Evolutionary conservation across 768 basidiomycete species (phyloP).

Genomic region (Cytidiella melzeri): DNA sequence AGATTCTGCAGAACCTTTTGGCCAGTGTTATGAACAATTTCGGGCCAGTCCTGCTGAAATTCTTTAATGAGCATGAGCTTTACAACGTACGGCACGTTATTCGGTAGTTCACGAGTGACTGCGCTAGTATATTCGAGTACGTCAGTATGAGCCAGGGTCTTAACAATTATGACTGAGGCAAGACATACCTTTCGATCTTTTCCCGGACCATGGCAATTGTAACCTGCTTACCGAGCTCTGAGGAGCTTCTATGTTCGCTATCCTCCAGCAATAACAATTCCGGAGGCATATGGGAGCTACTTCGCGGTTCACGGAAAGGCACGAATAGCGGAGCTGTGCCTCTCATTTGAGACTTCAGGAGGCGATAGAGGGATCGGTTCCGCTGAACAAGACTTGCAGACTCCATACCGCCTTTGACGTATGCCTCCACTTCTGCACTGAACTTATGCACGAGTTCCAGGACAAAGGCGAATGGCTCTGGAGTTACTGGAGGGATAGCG

Average conservation of each 20-base stretch:
- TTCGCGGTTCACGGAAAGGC: slow-evolving; percentile 34
- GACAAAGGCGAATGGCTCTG: slow-evolving; percentile 15
- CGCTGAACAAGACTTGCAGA: slow-evolving; percentile 34
- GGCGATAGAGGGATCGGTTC: slow-evolving; percentile 41
- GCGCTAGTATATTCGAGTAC: slow-evolving; percentile 23
- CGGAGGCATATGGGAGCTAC: background rate
- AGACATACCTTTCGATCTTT: background rate
- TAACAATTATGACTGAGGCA: no score
- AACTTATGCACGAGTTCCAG: slow-evolving; percentile 9
- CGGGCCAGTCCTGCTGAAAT: slow-evolving; percentile 34
- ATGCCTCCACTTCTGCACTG: background rate
- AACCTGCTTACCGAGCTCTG: background rate
- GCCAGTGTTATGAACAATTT: slow-evolving; percentile 29
- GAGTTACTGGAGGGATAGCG: slow-evolving; percentile 11
- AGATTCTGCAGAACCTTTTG: slow-evolving; percentile 25
- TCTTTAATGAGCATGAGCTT: slow-evolving; percentile 33
- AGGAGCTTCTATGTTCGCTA: background rate
- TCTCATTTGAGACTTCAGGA: slow-evolving; percentile 41
- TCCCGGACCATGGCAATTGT: background rate
- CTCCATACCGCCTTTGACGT: background rate
- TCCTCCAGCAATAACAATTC: background rate
- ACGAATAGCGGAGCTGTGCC: slow-evolving; percentile 48
- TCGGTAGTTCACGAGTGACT: slow-evolving; percentile 38
- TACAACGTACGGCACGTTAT: slow-evolving; percentile 37
- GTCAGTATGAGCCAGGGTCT: no score